Conservation (phyloP, 2,329 filamentous ascomycete genomes). For the Decorospora gaudefroyi region DNA sequence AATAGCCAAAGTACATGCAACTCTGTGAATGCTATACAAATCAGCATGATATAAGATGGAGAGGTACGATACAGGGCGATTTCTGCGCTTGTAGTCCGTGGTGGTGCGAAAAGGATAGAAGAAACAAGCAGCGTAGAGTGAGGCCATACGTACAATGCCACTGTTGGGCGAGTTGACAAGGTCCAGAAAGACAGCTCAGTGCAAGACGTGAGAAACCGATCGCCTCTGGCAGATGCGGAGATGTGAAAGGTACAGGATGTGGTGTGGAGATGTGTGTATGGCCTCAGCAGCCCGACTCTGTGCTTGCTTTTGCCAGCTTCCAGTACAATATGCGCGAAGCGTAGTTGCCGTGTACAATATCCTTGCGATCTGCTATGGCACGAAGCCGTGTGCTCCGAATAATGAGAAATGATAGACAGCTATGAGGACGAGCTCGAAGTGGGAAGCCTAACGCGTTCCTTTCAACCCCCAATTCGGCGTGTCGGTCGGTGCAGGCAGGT, state of each 20-base stretch:
- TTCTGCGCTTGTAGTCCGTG: conserved; percentile 16
- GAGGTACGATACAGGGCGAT: conserved; percentile 16
- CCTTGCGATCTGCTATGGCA: conserved; percentile 29
- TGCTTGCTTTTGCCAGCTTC: conserved; percentile 30
- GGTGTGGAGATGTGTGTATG: conserved; percentile 35
- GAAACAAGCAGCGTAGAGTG: conserved; percentile 34
- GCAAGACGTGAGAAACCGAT: conserved; percentile 43
- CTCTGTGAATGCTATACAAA: conserved; percentile 42
- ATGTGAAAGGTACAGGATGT: conserved; percentile 44
- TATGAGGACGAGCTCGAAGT: conserved; percentile 12
- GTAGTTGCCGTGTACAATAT: conserved; percentile 32
- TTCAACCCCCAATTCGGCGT: conserved; percentile 14
- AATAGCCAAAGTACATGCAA: conserved; percentile 47
- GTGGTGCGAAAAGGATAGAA: conserved; percentile 16
- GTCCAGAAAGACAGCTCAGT: conserved; percentile 42
- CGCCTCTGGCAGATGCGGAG: conserved; percentile 49
- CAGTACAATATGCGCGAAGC: conserved; percentile 34
- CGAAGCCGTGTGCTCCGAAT: conserved; percentile 28
- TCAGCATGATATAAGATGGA: conserved; percentile 43
- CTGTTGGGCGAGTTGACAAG: conserved; percentile 38
- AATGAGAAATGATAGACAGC: conserved; percentile 28
- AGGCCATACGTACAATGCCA: conserved; percentile 50
- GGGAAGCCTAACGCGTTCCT: conserved; percentile 25
- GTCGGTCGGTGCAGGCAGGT: conserved; percentile 7
- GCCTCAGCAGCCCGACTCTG: conserved; percentile 34